Evolutionary conservation across 2,329 filamentous ascomycete genomes (phyloP).

Genomic region (Sporothrix protearum): DNA sequence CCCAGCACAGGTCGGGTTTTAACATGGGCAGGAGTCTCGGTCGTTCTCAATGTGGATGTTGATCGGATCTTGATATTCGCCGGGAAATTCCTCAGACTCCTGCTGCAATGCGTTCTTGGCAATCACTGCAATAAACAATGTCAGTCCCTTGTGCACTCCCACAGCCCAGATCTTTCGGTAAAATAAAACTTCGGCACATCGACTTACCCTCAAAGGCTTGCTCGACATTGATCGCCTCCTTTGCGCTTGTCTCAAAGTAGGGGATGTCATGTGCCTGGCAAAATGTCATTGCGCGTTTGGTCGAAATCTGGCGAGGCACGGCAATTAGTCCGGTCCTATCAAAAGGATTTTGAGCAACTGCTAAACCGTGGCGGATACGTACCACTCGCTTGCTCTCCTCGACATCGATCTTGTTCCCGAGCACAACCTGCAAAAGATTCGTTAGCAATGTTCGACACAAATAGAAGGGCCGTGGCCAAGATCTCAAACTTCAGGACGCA

Average conservation of each 20-base stretch:
- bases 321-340: not conserved
- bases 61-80: constrained; percentile 96
- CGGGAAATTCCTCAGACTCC: constrained; percentile 95
- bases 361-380: constrained; percentile 34
- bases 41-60: constrained; percentile 96
- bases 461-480: not conserved
- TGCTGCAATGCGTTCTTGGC: constrained; percentile 92
- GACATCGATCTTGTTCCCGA: constrained; percentile 98
- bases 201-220: constrained; percentile 64
- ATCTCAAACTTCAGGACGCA: constrained; percentile 47
- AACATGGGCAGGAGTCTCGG: constrained; percentile 90
- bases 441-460: not conserved
- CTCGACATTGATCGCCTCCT: constrained; percentile 98
- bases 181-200: not conserved
- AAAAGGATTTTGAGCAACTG: not conserved
- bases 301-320: constrained; percentile 64
- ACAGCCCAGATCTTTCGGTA: not conserved
- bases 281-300: constrained; percentile 93
- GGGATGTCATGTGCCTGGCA: constrained; percentile 97
- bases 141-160: constrained; percentile 12
- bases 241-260: constrained; percentile 98
- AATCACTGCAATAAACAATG: constrained; percentile 63
- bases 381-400: constrained; percentile 96
- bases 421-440: constrained; percentile 63
- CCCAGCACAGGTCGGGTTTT: not conserved